Evolutionary conservation across 2,329 filamentous ascomycete genomes (phyloP).

Genomic region (Stagonosporopsis chrysanthemi): DNA sequence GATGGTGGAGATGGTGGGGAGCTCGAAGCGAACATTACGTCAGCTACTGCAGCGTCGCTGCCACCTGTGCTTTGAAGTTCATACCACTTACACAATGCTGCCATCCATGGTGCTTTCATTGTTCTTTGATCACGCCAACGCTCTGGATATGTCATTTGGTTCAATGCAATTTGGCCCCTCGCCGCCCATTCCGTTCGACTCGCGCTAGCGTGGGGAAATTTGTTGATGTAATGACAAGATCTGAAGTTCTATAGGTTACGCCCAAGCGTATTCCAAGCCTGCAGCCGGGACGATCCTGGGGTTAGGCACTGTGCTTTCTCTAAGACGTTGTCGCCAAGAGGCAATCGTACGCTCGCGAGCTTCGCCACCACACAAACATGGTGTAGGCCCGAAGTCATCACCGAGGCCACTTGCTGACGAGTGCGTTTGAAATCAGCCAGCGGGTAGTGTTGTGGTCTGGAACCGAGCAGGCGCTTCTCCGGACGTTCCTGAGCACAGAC

Average conservation of each 20-base stretch:
- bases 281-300: not conserved
- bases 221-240: not conserved
- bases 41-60: not conserved
- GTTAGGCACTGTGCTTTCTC: not conserved
- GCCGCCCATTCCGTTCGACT: not conserved
- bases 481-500: slow-evolving; percentile 6
- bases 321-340: not conserved
- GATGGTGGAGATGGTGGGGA: slow-evolving; percentile 11
- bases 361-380: slow-evolving; percentile 1
- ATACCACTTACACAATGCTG: not conserved
- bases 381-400: slow-evolving; percentile 6
- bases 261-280: not conserved
- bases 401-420: not conserved
- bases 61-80: not conserved
- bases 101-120: not conserved
- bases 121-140: not conserved
- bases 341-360: slow-evolving; percentile 1
- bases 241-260: not conserved
- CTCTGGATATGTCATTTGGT: not conserved
- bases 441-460: slow-evolving; percentile 4
- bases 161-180: not conserved
- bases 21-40: slow-evolving; percentile 15
- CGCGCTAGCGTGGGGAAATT: not conserved
- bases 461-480: not conserved
- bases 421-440: not conserved